Evolutionary conservation across 805 yeast species (phyloP).

Genomic region (Grigorovia jiainica): DNA sequence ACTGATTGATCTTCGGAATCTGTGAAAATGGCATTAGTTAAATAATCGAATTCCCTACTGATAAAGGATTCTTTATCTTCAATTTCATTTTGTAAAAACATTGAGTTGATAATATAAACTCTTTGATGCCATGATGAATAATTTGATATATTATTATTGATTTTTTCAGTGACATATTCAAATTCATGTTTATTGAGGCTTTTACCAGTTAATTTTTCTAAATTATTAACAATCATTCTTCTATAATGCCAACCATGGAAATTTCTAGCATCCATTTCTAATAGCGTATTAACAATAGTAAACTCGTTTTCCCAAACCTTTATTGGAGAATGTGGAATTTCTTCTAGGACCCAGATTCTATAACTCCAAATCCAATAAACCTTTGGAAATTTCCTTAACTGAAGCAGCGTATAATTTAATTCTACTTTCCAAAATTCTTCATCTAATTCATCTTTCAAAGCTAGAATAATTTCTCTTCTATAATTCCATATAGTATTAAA

Average conservation of each 20-base stretch:
- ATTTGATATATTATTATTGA: constrained; percentile 78
- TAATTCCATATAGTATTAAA: constrained; percentile 85
- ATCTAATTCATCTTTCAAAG: constrained; percentile 14
- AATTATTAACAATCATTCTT: constrained; percentile 48
- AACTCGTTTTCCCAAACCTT: constrained; percentile 65
- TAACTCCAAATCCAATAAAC: constrained; percentile 98
- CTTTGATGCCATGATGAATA: constrained; percentile 96
- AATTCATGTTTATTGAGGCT: constrained; percentile 46
- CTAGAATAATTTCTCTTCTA: constrained; percentile 58
- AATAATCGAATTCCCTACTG: constrained; percentile 49
- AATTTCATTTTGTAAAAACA: constrained; percentile 30
- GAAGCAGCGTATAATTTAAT: constrained; percentile 46
- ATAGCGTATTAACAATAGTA: constrained; percentile 54
- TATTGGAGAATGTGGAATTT: constrained; percentile 34
- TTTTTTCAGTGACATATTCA: constrained; percentile 65
- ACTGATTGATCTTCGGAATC: constrained; percentile 92
- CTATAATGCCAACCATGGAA: constrained; percentile 96
- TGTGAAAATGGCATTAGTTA: constrained; percentile 79
- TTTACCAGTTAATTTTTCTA: constrained; percentile 16
- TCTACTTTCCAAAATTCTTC: constrained; percentile 40
- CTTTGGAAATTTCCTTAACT: constrained; percentile 65
- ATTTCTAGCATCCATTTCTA: constrained; percentile 70
- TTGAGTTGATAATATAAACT: constrained; percentile 51
- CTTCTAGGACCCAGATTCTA: constrained; percentile 67
- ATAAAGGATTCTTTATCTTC: constrained; percentile 31